Evolutionary conservation across 2,329 filamentous ascomycete genomes (phyloP), one percentile per base, ranked within the genome.

Genomic region (Eutypella sp.): DNA sequence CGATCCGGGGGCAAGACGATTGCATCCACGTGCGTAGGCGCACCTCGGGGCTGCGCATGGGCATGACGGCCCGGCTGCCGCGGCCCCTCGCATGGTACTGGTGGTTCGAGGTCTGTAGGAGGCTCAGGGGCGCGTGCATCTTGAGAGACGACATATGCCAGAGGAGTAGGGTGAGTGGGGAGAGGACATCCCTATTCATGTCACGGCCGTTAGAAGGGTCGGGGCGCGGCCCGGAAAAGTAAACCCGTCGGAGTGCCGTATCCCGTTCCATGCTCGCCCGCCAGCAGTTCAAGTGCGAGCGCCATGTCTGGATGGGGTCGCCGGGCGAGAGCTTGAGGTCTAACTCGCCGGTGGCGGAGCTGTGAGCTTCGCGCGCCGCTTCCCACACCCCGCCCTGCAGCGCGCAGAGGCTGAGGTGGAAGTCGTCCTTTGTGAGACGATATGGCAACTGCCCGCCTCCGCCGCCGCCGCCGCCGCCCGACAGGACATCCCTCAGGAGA

Each of bases 361-460:
- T 53, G 11, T 58, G 46, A 1, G 47, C 46, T 25, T 57, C 49
- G 25, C 57, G 54, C 11, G 44, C 50, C 5, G 46, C 48, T 9
- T 55, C 56, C 57, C 57, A 59, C 15, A 52, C 40, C 2, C 45
- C 44, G 0, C 49, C 45, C 38, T 59, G 56, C 1, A 55, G 51
- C 5, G 56, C 54, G 42, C 57, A 59, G 7, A 54, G 49, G 31
- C 51, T 51, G 11, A 59, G 51, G 38, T 59, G 57, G 44, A 57
- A 57, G 45, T 58, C 57, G 37, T 57, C 51, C 38, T 53, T 54
- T 33, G 41, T 52, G 11, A 47, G 56, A 42, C 34, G 47, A 39
- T 45, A 59, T 8, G 52, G 52, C 5, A 54, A 20, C 3, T 25
- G 47, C 25, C 13, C 7, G 25, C 25, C 7, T 7, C 25, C 13